Conservation (phyloP, 208 protist genomes). For the Crithidia acanthocephali region DNA sequence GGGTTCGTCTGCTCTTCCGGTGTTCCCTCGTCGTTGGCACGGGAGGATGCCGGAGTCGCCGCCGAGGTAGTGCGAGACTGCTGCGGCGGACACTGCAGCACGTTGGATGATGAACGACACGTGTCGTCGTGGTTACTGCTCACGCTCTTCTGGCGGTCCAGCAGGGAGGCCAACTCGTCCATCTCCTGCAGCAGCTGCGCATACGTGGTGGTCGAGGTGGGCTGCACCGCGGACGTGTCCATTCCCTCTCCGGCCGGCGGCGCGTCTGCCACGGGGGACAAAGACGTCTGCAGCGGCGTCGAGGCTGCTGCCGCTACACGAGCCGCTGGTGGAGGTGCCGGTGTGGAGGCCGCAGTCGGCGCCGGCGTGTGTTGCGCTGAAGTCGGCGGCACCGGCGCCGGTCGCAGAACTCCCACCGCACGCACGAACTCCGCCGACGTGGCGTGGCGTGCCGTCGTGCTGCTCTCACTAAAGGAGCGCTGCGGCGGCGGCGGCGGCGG, state of each 20-base stretch:
- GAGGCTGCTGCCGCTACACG: not conserved
- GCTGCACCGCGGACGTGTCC: not conserved
- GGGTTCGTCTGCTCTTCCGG: slow-evolving; percentile 3
- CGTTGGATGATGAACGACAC: not conserved
- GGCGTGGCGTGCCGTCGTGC: not conserved
- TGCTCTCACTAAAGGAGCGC: not conserved
- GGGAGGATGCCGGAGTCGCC: not conserved
- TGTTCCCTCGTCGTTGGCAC: not conserved
- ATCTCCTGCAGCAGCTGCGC: slow-evolving; percentile 32
- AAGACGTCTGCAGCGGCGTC: not conserved
- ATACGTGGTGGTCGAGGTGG: slow-evolving; percentile 20
- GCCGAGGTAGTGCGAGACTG: not conserved
- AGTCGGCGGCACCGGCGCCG: slow-evolving; percentile 2
- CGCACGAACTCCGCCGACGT: not conserved
- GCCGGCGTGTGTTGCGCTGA: not conserved
- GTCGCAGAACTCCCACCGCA: not conserved
- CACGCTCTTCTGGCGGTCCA: slow-evolving; percentile 11
- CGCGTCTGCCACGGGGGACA: not conserved
- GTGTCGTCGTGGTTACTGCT: not conserved
- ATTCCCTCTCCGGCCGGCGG: not conserved
- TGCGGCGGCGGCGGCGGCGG: not conserved
- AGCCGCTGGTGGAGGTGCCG: not conserved
- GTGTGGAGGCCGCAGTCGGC: not conserved
- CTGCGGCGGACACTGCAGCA: not conserved
- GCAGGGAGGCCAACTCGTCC: slow-evolving; percentile 22